Evolutionary conservation across 208 protist genomes (phyloP).

Genomic region (Trypanosomatidae sp.): DNA sequence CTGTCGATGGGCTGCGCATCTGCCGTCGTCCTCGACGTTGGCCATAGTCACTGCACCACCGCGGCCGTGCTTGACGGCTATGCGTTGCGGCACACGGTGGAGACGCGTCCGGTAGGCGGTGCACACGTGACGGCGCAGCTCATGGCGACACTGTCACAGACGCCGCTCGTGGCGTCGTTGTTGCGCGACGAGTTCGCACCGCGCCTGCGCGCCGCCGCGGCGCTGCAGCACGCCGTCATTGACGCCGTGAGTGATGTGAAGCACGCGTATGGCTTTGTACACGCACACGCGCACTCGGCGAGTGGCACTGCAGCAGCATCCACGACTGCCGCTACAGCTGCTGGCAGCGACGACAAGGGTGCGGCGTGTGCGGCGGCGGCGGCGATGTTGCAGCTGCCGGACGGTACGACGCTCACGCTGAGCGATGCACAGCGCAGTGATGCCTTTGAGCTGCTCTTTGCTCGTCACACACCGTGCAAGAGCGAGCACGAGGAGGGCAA

Average conservation of each 20-base stretch:
- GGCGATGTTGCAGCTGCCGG: constrained; percentile 19
- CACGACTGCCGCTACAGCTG: too few species aligned
- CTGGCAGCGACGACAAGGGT: too few species aligned
- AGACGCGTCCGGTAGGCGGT: constrained; percentile 28
- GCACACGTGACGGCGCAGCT: constrained; percentile 36
- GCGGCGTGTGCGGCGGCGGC: too few species aligned
- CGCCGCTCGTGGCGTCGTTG: not conserved
- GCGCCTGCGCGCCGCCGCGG: constrained; percentile 8
- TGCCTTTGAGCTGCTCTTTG: constrained; percentile 1
- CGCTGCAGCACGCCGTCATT: too few species aligned
- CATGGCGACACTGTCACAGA: constrained; percentile 5
- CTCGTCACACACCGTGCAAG: too few species aligned
- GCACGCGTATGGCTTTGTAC: too few species aligned
- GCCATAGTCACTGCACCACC: constrained; percentile 56
- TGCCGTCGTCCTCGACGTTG: constrained; percentile 65
- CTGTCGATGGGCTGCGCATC: constrained; percentile 43
- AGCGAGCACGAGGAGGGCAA: too few species aligned
- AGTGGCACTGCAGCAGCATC: too few species aligned
- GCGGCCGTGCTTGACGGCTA: constrained; percentile 76
- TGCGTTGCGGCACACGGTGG: constrained; percentile 41
- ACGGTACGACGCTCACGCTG: constrained; percentile 24
- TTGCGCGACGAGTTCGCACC: not conserved
- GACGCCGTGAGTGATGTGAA: too few species aligned
- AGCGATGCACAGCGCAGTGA: constrained; percentile 9
- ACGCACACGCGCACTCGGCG: too few species aligned